A percentile compares a stretch with the other conserved stretches of the same genome.
These are phyloP conservation scores for Tolypocladium nubicola DNA, from an alignment of 2,329 filamentous ascomycete genomes.

Conservation along the genomic window DNA sequence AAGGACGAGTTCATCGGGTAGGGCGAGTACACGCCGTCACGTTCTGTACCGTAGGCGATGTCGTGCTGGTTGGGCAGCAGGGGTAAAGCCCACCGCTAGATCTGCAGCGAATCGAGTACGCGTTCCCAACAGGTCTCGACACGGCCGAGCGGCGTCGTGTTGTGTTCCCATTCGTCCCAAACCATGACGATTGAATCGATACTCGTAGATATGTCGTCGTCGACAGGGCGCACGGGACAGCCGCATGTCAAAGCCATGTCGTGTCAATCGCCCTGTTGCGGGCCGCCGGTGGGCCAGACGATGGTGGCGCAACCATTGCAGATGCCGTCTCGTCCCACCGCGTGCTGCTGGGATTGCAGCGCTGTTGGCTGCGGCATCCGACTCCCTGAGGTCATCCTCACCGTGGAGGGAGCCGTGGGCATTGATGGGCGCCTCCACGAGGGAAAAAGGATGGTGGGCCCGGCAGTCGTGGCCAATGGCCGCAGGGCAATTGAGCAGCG, in stretches of 20 bases:
- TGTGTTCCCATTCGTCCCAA: background rate
- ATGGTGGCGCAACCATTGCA: background rate
- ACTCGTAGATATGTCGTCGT: background rate
- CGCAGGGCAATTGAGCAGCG: background rate
- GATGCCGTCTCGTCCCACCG: background rate
- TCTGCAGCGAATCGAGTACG: background rate
- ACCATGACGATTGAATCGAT: background rate
- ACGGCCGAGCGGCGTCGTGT: background rate
- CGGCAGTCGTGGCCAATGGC: background rate
- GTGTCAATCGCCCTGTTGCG: background rate
- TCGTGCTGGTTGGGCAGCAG: background rate
- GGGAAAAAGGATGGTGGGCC: background rate
- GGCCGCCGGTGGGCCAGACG: background rate
- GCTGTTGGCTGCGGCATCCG: too few relatives aligned
- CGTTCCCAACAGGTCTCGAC: background rate
- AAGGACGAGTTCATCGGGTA: constrained; percentile 59
- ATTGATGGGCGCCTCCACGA: background rate
- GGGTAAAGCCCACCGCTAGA: background rate
- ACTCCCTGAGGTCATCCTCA: background rate
- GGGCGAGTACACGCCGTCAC: background rate
- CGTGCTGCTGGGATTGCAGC: background rate
- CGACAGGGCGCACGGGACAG: background rate
- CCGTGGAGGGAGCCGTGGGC: background rate
- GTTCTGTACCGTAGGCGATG: background rate
- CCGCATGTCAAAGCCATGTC: background rate